A percentile compares a stretch with the other conserved stretches of the same genome.
These are phyloP conservation scores for Neobulgaria alba DNA, from an alignment of 2,329 filamentous ascomycete species.

Conservation along the genomic window DNA sequence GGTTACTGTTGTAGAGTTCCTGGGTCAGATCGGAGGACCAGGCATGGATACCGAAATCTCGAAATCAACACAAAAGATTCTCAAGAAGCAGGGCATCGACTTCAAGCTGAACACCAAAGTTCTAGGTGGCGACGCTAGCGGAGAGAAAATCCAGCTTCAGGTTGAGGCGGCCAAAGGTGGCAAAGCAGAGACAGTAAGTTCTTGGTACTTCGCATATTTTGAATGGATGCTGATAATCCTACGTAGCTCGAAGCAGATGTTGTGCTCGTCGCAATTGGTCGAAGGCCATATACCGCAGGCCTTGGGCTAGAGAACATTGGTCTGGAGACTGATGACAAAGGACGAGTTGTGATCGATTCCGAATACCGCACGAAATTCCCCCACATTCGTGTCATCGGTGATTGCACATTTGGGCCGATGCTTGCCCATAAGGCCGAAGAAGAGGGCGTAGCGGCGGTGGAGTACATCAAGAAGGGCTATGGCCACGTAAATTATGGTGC, in stretches of 20 bases:
- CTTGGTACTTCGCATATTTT: background rate
- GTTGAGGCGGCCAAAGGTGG: slow-evolving; percentile 93
- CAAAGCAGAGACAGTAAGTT: slow-evolving; percentile 76
- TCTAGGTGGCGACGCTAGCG: slow-evolving; percentile 69
- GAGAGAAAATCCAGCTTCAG: slow-evolving; percentile 70
- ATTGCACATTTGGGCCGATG: slow-evolving; percentile 97
- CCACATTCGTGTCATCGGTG: slow-evolving; percentile 94
- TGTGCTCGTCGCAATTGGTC: slow-evolving; percentile 92
- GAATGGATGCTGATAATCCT: slow-evolving; percentile 7
- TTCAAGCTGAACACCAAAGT: slow-evolving; percentile 99
- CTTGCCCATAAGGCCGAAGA: slow-evolving; percentile 99
- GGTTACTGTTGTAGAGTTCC: slow-evolving; percentile 95
- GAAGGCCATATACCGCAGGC: slow-evolving; percentile 85
- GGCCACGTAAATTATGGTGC: slow-evolving; percentile 98
- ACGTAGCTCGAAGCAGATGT: slow-evolving; percentile 81
- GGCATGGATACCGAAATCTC: slow-evolving; percentile 95
- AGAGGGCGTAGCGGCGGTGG: slow-evolving; percentile 87
- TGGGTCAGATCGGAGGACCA: slow-evolving; percentile 91
- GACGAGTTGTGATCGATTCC: slow-evolving; percentile 92
- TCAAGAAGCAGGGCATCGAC: slow-evolving; percentile 93
- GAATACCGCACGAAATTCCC: slow-evolving; percentile 97
- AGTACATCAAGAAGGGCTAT: slow-evolving; percentile 96
- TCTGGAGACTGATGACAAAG: slow-evolving; percentile 83
- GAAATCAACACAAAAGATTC: slow-evolving; percentile 84
- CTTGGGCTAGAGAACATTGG: slow-evolving; percentile 92